A percentile compares a stretch with the other conserved stretches of the same genome.
These are phyloP conservation scores for Thinopyrum elongatum DNA, from an alignment of 176 grass and related monocot genomes.

Conservation along the genomic window DNA sequence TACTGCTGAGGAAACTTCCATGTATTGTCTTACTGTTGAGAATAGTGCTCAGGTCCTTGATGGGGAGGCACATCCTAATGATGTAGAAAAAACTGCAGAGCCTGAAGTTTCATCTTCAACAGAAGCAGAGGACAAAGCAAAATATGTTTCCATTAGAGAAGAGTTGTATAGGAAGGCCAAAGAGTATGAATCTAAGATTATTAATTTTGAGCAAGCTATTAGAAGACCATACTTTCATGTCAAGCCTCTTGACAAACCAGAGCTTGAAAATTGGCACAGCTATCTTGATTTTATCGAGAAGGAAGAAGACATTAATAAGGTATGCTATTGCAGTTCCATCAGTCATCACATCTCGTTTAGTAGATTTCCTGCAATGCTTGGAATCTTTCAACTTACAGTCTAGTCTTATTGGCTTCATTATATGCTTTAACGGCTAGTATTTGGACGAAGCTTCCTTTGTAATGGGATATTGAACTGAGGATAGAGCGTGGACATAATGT, in stretches of 20 bases:
- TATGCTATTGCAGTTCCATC: conserved; percentile 45
- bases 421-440: conserved; percentile 87
- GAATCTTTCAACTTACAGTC: conserved; percentile 78
- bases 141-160: conserved; percentile 85
- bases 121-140: conserved; percentile 74
- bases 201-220: conserved; percentile 90
- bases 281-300: conserved; percentile 97
- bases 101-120: conserved; percentile 50
- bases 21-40: conserved; percentile 38
- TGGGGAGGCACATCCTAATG: conserved; percentile 42
- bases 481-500: conserved; percentile 91
- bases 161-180: conserved; percentile 97
- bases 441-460: conserved; percentile 94
- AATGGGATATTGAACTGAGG: conserved; percentile 97
- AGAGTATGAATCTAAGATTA: conserved; percentile 94
- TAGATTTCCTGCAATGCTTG: conserved; percentile 59
- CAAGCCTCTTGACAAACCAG: conserved; percentile 93
- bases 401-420: conserved; percentile 93
- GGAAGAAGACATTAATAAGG: conserved; percentile 96
- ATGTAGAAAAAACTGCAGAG: conserved; percentile 50
- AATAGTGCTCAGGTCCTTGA: conserved; percentile 37
- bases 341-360: conserved; percentile 35
- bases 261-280: conserved; percentile 98
- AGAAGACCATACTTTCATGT: conserved; percentile 99
- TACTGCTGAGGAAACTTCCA: conserved; percentile 64